These are phyloP conservation scores for Astragalus glycyphyllos DNA, from an alignment of 306 rosid genomes.

Conservation along the genomic window DNA sequence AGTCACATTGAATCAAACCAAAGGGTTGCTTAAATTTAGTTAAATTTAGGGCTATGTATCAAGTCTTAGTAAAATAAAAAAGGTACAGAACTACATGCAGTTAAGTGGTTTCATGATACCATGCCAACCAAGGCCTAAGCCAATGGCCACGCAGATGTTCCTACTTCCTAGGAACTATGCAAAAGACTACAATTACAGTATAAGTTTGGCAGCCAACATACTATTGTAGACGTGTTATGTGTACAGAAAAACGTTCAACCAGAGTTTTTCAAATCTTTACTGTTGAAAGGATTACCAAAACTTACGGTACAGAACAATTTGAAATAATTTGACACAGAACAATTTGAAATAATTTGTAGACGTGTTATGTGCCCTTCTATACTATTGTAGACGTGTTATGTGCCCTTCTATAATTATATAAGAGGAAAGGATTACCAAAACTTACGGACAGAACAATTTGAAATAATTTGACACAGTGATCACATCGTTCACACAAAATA, in stretches of 20 bases:
- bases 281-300: slow-evolving; percentile 33
- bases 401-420: slow-evolving; percentile 18
- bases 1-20: slow-evolving; percentile 33
- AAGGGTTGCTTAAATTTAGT: slow-evolving; percentile 25
- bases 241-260: slow-evolving; percentile 7
- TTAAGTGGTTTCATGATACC: slow-evolving; percentile 29
- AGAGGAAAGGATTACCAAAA: slow-evolving; percentile 33
- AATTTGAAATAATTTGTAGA: too few species aligned
- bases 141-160: slow-evolving; percentile 18
- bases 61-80: slow-evolving; percentile 7
- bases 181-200: slow-evolving; percentile 24
- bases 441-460: slow-evolving; percentile 10
- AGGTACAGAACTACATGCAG: slow-evolving; percentile 23
- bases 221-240: background rate
- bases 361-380: background rate
- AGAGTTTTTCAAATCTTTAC: slow-evolving; percentile 24
- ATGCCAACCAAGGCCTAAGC: slow-evolving; percentile 9
- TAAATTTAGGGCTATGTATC: background rate
- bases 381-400: too few species aligned
- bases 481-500: slow-evolving; percentile 29
- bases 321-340: slow-evolving; percentile 21
- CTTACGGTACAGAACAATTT: slow-evolving; percentile 10
- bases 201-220: slow-evolving; percentile 22
- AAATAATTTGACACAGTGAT: slow-evolving; percentile 19
- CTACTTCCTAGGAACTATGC: slow-evolving; percentile 33